Evolutionary conservation across 2,329 filamentous ascomycete genomes (phyloP).

Genomic region (Botrytis aclada): DNA sequence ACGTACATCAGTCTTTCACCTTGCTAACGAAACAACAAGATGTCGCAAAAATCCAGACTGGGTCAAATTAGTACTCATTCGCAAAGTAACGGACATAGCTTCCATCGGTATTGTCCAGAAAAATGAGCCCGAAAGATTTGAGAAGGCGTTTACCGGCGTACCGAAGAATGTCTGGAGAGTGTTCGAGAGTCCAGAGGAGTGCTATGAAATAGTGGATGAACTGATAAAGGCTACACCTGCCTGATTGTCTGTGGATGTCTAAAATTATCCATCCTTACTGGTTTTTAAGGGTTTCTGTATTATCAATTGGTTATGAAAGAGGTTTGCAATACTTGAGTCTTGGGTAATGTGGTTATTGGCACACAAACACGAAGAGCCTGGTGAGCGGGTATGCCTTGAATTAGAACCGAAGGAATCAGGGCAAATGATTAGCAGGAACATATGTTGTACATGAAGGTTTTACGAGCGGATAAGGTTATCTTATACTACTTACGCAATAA

Average conservation of each 20-base stretch:
- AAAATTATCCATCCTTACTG: background rate
- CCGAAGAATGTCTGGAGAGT: slow-evolving; percentile 73
- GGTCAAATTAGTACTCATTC: slow-evolving; percentile 81
- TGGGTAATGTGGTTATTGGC: background rate
- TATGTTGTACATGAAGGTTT: background rate
- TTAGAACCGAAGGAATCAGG: background rate
- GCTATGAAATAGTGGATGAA: slow-evolving; percentile 43
- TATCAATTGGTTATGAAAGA: background rate
- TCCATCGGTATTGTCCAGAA: slow-evolving; percentile 67
- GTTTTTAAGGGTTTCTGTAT: too few relatives aligned
- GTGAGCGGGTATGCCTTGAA: background rate
- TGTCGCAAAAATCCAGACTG: slow-evolving; percentile 67
- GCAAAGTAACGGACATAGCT: slow-evolving; percentile 75
- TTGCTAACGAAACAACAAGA: slow-evolving; percentile 41
- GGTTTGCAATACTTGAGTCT: background rate
- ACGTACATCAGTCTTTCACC: background rate
- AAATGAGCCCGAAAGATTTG: slow-evolving; percentile 72
- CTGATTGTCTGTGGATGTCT: background rate
- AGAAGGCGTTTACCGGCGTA: slow-evolving; percentile 75
- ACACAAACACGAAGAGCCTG: too few relatives aligned
- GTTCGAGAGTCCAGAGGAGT: slow-evolving; percentile 74
- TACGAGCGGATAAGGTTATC: background rate
- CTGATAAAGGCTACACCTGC: slow-evolving; percentile 17
- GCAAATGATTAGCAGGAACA: background rate
- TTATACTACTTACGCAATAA: background rate